Evolutionary conservation across 371 early-diverging fungal species (phyloP), one percentile per base, ranked within the genome.

Genomic region (Choanephora cucurbitarum): DNA sequence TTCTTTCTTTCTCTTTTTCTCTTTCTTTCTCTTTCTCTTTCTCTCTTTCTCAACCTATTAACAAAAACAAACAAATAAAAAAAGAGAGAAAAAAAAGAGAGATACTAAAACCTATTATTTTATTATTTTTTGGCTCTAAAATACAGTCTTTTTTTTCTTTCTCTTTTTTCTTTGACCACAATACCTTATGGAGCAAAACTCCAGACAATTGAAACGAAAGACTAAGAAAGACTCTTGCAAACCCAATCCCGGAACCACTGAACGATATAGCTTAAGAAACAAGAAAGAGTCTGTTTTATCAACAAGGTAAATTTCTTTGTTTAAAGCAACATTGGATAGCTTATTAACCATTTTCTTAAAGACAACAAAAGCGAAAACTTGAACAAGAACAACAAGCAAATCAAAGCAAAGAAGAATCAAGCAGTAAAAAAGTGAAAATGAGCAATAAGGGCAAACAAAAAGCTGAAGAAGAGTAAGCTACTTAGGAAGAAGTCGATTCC

Each of bases 131-230:
- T n/a, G n/a, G n/a, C n/a, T n/a, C n/a, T n/a, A n/a, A n/a, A n/a
- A n/a, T n/a, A n/a, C n/a, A n/a, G n/a, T n/a, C n/a, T n/a, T n/a
- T n/a, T n/a, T n/a, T n/a, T n/a, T n/a, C n/a, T n/a, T n/a, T n/a
- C n/a, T n/a, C n/a, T n/a, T n/a, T n/a, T n/a, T n/a, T n/a, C n/a
- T n/a, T n/a, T n/a, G n/a, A n/a, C n/a, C n/a, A 32, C 15, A 47
- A 19, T 6, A 13, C 28, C 48, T 58, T 57, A 65, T 65, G 65
- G 54, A 59, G 44, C 65, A 60, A 44, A 60, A 53, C 54, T 52
- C 55, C 49, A 60, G 56, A 56, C 23, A 51, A 52, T 45, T 52
- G 19, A 62, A 56, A 57, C 40, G 48, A 52, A 46, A 43, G 23
- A 65, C 43, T 13, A 49, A 34, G 32, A 55, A 58, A 34, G 56